Evolutionary conservation across 2,329 filamentous ascomycete species (phyloP), one percentile per base, ranked within the genome.

Genomic region (Xylaria sp.): DNA sequence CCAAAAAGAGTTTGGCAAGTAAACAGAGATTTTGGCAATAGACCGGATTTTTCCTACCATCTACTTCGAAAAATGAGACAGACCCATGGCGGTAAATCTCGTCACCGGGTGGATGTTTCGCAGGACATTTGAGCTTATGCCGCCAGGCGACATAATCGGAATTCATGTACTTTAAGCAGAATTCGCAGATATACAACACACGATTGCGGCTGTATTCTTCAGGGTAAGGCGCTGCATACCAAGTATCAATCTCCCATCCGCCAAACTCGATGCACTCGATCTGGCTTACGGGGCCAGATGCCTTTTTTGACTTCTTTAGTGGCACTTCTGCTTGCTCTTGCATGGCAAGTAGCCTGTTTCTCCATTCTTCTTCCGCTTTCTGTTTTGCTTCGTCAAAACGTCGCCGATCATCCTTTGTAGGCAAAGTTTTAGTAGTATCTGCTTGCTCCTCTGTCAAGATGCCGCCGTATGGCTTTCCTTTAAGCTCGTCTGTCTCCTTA

Each of bases 211-310:
- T 98, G 83, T 99, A 99, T 81, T 99, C 96, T 78, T 98, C 96
- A 0, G 96, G 96, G 78, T 99, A 99, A 12, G 96, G 97, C 47
- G 96, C 96, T 34, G 96, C 95, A 81, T 99, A 98, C 94, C 96
- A 98, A 2, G 96, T 99, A 78, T 99, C 96, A 74, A 99, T 99
- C 80, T 99, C 96, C 86, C 92, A 97, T 60, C 94, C 93, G 54
- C 96, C 96, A 81, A 99, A 98, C 76, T 97, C 96, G 82, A 99
- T 97, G 81, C 94, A 98, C 80, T 98, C 97, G 79, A 99, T 98
- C 81, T 98, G 96, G 79, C 94, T 98, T 4, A 93, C 93, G 32
- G 93, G 93, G 0, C 93, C 93, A n/a, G 90, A 89, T 3, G 91
- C 84, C 77, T 97, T 97, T 73, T 90, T 89, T 19, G 88, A 83